Evolutionary conservation across 139 green algal genomes (phyloP), one percentile per base, ranked within the genome.

Genomic region (Volvox africanus): DNA sequence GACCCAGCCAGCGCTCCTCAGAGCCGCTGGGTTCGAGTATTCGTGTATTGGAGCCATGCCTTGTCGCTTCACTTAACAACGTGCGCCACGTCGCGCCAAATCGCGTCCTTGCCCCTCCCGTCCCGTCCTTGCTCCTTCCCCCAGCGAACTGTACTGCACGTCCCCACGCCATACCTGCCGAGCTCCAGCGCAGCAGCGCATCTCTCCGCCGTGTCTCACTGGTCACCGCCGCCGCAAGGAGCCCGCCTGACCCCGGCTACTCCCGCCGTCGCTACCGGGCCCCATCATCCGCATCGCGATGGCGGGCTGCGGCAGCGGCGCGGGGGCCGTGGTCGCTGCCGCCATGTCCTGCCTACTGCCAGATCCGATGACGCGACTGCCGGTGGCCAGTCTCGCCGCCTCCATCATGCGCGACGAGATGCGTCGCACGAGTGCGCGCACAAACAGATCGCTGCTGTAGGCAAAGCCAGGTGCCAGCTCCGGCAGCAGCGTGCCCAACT

Each of bases 391-490:
- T 76, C 9, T 0, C 30, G 75, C 73, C n/a, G 92, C 88, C 30
- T 95, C 88, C 21, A 84, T 79, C 26, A 95, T 9, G 0, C 94
- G 85, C 61, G 83, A 30, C 61, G 90, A 83, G 5, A 94, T 68
- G 61, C 93, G 91, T 32, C 80, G 62, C 26, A 94, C 30, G 37
- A 96, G 90, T 37, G 89, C 86, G 30, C 91, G 88, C 61, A 94
- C 67, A 61, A 97, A 96, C 89, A 96, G 61, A 71, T 95, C 92
- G 71, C 93, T 91, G 24, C 93, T 96, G 88, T 94, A 91, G 28
- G 76, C 75, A 22, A 95, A 44, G 13, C 96, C 95, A 0, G 95
- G 96, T 50, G 94, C 62, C 62, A 98, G 92, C 93, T 97, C 94
- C 0, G 95, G 94, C 76, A 97, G 37, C 61, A 97, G 26, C 0